A percentile compares a stretch with the other conserved stretches of the same genome.
Conservation (phyloP, 176 grass and related monocot genomes). For the Avena insularis region DNA sequence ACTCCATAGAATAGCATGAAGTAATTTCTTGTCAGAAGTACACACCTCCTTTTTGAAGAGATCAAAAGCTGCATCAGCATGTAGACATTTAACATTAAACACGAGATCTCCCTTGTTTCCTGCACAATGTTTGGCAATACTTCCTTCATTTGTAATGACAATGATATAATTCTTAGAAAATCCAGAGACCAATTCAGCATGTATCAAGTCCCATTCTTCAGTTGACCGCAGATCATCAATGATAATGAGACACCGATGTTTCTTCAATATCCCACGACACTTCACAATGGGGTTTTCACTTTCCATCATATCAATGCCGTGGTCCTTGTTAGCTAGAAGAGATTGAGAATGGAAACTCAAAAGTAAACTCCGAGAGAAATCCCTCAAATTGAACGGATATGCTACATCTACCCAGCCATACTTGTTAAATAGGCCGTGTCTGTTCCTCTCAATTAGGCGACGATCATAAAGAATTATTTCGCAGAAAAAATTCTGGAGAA, state of each 20-base stretch:
- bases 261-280: neutral
- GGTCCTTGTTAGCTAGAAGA: neutral
- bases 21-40: no score
- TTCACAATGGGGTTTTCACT: neutral
- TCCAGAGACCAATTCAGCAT: neutral
- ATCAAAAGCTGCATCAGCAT: neutral
- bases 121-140: no score
- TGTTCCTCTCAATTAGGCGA: no score
- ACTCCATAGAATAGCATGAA: no score
- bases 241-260: neutral
- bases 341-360: neutral
- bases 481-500: neutral
- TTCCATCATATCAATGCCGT: neutral
- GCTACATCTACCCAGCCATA: constrained; percentile 6
- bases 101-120: no score
- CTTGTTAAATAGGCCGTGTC: neutral
- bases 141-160: neutral
- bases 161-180: neutral
- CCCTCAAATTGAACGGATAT: neutral
- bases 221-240: neutral
- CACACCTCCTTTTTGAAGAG: no score
- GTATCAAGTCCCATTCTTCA: neutral
- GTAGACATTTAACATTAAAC: no score
- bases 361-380: neutral
- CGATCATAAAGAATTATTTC: neutral